phyloP scores from a whole-genome alignment of 2,329 filamentous ascomycete genomes.

The Nemania abortiva region DNA sequence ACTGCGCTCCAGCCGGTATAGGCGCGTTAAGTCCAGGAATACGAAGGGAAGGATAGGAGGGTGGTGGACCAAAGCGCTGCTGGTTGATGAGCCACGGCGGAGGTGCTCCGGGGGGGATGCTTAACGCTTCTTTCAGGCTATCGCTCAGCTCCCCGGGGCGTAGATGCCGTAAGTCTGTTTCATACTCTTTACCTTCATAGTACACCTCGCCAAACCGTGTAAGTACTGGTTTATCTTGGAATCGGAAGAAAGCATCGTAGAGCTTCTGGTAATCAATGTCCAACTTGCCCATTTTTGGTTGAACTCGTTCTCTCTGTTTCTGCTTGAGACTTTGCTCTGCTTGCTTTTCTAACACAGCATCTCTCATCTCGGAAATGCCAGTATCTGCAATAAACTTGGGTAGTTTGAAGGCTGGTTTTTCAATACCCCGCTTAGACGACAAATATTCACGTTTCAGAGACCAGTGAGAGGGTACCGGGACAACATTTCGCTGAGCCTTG shows the following conservation, averaged over 20 bases:
- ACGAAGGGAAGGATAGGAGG: constrained; percentile 94
- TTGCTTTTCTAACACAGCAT: constrained; percentile 95
- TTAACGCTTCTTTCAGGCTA: constrained; percentile 89
- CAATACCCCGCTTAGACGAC: constrained; percentile 95
- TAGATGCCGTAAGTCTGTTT: constrained; percentile 92
- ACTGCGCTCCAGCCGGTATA: constrained; percentile 86
- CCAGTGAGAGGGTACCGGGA: constrained; percentile 95
- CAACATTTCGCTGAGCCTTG: constrained; percentile 94
- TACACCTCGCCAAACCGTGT: constrained; percentile 99
- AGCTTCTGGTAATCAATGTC: constrained; percentile 99
- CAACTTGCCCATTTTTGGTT: constrained; percentile 95
- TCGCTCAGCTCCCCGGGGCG: constrained; percentile 91
- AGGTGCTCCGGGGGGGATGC: constrained; percentile 91
- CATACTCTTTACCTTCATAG: constrained; percentile 98
- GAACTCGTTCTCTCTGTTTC: constrained; percentile 93
- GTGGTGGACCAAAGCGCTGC: constrained; percentile 91
- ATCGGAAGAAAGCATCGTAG: constrained; percentile 98
- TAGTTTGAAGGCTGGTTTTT: constrained; percentile 92
- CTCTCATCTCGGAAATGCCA: constrained; percentile 97
- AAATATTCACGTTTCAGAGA: constrained; percentile 96
- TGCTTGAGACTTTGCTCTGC: constrained; percentile 92
- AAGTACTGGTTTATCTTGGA: constrained; percentile 94
- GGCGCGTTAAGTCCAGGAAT: constrained; percentile 95
- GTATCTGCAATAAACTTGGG: constrained; percentile 98
- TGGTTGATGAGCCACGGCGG: constrained; percentile 98